Base-by-base conservation (phyloP, 2,329 filamentous ascomycete species). In the Aspergillaceae sp. region DNA sequence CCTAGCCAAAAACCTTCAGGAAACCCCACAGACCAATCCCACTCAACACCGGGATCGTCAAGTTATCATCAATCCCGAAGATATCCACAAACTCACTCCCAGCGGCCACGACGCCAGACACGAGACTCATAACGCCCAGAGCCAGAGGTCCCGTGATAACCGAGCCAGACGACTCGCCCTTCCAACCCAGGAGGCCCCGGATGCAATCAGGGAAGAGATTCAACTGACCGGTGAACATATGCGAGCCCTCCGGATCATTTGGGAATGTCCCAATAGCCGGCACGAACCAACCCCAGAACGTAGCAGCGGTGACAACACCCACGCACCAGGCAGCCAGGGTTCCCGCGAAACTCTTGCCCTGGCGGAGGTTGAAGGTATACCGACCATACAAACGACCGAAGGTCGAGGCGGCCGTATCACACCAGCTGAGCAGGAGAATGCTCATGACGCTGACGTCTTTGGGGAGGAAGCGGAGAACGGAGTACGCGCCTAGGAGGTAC, bases 61-160 rank as follows among this genome's bases (percentile, higher is more conserved):
- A 74, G 68, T 98, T 98, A 70, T 98, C 92, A 61, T 98, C 92
- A 86, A 88, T 90, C 41, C 89, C 87, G 64, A 89, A 96, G 0
- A 97, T 61, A 69, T 98, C 89, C 40, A 95, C 76, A 10, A 91
- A 85, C 69, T 98, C 92, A 60, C 89, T 96, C 40, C 83, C 82
- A 47, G 89, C 87, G 37, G 89, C 92, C 44, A 91, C 80, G 38
- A 97, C 69, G n/a, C 92, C 92, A 5, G 90, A 90, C 71, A 86
- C 87, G 35, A 95, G 54, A 61, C 88, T 87, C 79, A 97, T 82
- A 48, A 87, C 73, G 3, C 81, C 84, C 33, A 97, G 74, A 1
- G 92, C 92, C 50, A 84, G 56, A 1, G 77, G 72, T 1, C 92
- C 90, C 0, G 75, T 75, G 41, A 96, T 74, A 9, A 77, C 81